phyloP scores from a whole-genome alignment of 2,329 filamentous ascomycete species.

The Aspergillus neoniger region DNA sequence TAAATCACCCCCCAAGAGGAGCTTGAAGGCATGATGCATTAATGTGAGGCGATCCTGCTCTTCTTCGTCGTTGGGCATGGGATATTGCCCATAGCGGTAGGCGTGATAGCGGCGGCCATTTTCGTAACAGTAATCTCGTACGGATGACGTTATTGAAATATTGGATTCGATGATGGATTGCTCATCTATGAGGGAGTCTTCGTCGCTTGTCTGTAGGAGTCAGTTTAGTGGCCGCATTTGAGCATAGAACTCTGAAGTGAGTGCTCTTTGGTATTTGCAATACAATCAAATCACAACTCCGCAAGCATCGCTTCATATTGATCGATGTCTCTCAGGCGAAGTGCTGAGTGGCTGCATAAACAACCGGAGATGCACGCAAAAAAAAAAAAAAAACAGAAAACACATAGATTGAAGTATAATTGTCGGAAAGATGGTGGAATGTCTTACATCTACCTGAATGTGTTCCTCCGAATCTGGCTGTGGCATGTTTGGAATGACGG shows the following conservation, averaged over 20 bases:
- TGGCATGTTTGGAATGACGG: slow-evolving; percentile 24
- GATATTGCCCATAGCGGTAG: slow-evolving; percentile 46
- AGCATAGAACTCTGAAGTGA: not conserved
- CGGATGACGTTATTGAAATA: slow-evolving; percentile 42
- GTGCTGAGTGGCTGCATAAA: no score
- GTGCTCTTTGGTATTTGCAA: not conserved
- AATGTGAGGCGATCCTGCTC: slow-evolving; percentile 47
- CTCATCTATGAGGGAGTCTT: slow-evolving; percentile 36
- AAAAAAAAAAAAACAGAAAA: no score
- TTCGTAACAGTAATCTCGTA: slow-evolving; percentile 42
- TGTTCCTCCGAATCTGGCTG: slow-evolving; percentile 33
- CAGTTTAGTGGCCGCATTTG: not conserved
- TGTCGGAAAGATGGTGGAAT: not conserved
- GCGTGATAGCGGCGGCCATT: slow-evolving; percentile 49
- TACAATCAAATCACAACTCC: no score
- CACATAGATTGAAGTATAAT: no score
- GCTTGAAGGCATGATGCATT: slow-evolving; percentile 43
- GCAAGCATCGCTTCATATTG: no score
- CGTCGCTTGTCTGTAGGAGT: slow-evolving; percentile 35
- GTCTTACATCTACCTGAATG: slow-evolving; percentile 39
- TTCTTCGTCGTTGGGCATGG: slow-evolving; percentile 47
- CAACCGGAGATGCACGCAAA: no score
- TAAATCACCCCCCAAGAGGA: slow-evolving; percentile 39
- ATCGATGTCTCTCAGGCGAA: not conserved
- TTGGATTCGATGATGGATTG: slow-evolving; percentile 44